Evolutionary conservation across 257 asterid species (phyloP).

Genomic region (Oldenlandia corymbosa): DNA sequence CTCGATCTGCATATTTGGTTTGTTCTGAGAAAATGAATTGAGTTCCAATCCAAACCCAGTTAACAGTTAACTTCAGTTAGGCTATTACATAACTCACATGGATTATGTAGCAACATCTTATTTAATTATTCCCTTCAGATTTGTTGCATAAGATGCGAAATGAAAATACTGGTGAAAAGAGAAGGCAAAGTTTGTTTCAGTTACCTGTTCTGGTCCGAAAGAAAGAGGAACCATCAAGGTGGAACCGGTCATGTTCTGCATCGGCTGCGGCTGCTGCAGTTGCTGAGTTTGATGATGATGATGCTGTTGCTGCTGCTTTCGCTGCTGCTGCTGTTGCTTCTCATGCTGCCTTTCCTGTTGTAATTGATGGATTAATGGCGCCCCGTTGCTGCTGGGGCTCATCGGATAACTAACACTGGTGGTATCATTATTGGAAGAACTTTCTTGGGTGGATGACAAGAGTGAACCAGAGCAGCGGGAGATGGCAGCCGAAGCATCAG

Average conservation of each 20-base stretch:
- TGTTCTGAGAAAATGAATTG: too few relatives aligned
- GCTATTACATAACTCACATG: too few relatives aligned
- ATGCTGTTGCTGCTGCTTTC: conserved; percentile 20
- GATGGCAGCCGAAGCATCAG: conserved; percentile 17
- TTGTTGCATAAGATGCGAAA: not conserved
- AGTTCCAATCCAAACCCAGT: too few relatives aligned
- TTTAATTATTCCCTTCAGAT: too few relatives aligned
- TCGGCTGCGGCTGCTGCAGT: conserved; percentile 18
- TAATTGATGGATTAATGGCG: conserved; percentile 53
- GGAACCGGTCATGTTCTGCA: conserved; percentile 31
- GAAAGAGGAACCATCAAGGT: conserved; percentile 45
- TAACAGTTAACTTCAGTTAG: too few relatives aligned
- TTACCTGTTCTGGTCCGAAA: conserved; percentile 54
- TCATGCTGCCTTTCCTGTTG: conserved; percentile 61
- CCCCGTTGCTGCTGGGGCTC: conserved; percentile 19
- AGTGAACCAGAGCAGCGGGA: conserved; percentile 33
- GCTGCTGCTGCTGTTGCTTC: conserved; percentile 28
- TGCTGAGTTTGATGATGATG: conserved; percentile 25
- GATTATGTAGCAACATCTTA: not conserved
- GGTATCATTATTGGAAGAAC: conserved; percentile 8
- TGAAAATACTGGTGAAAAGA: not conserved
- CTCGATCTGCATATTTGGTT: too few relatives aligned
- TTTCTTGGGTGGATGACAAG: conserved; percentile 16
- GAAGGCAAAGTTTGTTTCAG: not conserved
- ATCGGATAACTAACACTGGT: conserved; percentile 20